A percentile compares a stretch with the other conserved stretches of the same genome.
Evolutionary conservation across 139 green algal species (phyloP).

Genomic region (Chlorella sp.): DNA sequence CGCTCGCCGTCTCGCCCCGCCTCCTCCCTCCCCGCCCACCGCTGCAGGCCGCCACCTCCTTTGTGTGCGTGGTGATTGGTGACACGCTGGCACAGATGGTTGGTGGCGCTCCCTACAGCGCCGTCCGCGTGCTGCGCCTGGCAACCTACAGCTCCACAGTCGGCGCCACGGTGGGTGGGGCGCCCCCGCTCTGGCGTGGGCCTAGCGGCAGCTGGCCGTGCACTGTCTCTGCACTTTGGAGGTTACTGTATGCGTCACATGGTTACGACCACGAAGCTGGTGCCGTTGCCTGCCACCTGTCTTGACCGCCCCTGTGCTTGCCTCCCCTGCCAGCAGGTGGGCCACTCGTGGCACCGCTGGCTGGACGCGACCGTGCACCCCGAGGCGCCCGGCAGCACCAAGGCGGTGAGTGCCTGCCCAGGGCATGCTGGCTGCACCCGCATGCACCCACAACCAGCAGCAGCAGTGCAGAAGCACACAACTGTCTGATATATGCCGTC

Average conservation of each 20-base stretch:
- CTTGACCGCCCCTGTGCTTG: too few relatives aligned
- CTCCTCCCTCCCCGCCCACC: not conserved
- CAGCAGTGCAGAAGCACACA: too few relatives aligned
- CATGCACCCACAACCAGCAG: not conserved
- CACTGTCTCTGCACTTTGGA: too few relatives aligned
- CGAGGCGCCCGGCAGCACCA: not conserved
- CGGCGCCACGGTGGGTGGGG: not conserved
- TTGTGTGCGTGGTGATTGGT: slow-evolving; percentile 13
- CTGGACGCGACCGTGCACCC: slow-evolving; percentile 14
- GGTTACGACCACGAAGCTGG: too few relatives aligned
- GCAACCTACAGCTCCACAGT: not conserved
- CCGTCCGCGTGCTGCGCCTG: not conserved
- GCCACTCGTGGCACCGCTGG: slow-evolving; percentile 38
- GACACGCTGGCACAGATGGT: slow-evolving; percentile 28
- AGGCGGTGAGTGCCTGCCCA: not conserved
- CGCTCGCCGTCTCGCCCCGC: not conserved
- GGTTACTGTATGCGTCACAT: too few relatives aligned
- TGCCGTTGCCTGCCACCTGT: too few relatives aligned
- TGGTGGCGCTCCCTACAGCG: slow-evolving; percentile 15
- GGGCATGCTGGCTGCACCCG: not conserved
- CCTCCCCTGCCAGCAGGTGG: not conserved
- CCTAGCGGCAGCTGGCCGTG: too few relatives aligned
- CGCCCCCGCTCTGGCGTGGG: too few relatives aligned
- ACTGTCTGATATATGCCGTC: too few relatives aligned
- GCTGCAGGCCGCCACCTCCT: slow-evolving; percentile 18